A percentile compares a stretch with the other conserved stretches of the same genome.
Conservation (phyloP, 2,329 filamentous ascomycete species). For the Penicillium concentricum region DNA sequence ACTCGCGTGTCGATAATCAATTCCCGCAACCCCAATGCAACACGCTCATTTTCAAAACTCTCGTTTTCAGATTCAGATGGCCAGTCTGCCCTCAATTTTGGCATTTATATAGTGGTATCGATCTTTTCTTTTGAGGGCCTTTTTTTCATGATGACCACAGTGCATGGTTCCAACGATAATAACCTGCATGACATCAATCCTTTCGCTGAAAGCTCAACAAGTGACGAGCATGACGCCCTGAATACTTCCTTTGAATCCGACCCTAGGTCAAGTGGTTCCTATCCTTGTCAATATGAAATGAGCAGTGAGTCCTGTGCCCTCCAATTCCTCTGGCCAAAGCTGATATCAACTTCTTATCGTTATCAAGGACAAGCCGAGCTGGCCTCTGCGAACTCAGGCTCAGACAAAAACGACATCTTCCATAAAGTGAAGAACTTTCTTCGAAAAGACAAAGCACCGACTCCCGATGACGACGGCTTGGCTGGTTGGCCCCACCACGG, state of each 20-base stretch:
- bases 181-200: conserved; percentile 3
- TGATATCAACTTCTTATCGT: not conserved
- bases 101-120: not conserved
- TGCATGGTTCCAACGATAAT: conserved; percentile 3
- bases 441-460: not conserved
- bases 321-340: not conserved
- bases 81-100: not conserved
- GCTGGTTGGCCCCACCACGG: not conserved
- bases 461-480: not conserved
- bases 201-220: not conserved
- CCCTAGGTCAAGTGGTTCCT: not conserved
- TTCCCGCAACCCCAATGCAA: not conserved
- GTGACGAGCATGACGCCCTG: not conserved
- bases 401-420: not conserved
- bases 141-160: conserved; percentile 4
- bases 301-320: not conserved
- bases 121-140: not conserved
- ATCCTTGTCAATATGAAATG: not conserved
- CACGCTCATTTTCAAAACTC: conserved; percentile 2
- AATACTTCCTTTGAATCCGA: conserved; percentile 2
- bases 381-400: not conserved
- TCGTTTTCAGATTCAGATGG: conserved; percentile 1
- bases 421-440: conserved; percentile 3
- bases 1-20: not conserved
- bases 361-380: conserved; percentile 1